Percentiles rank a stretch among this genome's conserved stretches.
phyloP scores from a whole-genome alignment of 345 rosid species.

The Bretschneidera sinensis region DNA sequence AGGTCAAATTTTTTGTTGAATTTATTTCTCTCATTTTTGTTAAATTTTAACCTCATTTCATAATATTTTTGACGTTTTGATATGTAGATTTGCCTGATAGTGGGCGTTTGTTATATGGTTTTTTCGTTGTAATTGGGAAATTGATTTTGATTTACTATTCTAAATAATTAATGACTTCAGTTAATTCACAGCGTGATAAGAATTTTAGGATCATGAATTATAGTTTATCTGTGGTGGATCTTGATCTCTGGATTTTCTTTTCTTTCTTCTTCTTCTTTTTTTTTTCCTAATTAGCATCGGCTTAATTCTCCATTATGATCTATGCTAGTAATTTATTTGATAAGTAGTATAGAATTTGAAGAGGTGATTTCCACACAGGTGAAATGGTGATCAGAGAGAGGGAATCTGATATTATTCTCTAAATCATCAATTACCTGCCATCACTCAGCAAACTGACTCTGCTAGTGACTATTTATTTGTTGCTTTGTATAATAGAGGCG shows the following conservation, averaged over 20 bases:
- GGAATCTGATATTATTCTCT: neutral
- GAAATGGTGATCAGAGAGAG: neutral
- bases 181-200: too few relatives aligned
- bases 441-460: neutral
- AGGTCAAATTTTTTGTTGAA: slow-evolving; percentile 36
- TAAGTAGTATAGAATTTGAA: too few relatives aligned
- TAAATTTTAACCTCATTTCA: neutral
- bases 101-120: neutral
- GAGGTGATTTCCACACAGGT: too few relatives aligned
- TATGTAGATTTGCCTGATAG: neutral
- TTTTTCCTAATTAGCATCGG: neutral
- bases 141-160: neutral
- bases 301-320: neutral
- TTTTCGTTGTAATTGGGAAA: neutral
- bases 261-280: too few relatives aligned
- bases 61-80: neutral
- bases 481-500: too few relatives aligned
- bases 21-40: neutral
- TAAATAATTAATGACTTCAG: too few relatives aligned
- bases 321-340: neutral
- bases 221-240: slow-evolving; percentile 1
- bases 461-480: neutral
- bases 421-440: too few relatives aligned
- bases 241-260: neutral
- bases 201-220: too few relatives aligned